Percentiles rank a stretch among this genome's conserved stretches.
Evolutionary conservation across 2,329 filamentous ascomycete genomes (phyloP).

Genomic region (Fusarium keratoplasticum): DNA sequence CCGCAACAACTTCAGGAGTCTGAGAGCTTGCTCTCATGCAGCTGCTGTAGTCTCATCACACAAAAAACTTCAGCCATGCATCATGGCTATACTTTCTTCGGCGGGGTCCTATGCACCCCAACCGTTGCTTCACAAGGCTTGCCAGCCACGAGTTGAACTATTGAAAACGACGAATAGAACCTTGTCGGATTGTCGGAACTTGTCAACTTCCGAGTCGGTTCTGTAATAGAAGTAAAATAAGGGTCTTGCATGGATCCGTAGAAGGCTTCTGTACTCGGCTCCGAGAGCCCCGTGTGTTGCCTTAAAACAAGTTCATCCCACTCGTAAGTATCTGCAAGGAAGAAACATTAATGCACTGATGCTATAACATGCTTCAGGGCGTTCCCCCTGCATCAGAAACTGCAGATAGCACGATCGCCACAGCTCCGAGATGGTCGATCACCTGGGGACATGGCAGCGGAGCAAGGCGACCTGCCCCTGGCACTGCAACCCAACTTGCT

Average conservation of each 20-base stretch:
- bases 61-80: background rate
- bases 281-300: background rate
- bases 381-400: slow-evolving; percentile 30
- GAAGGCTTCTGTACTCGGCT: background rate
- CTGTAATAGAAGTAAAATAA: slow-evolving; percentile 4
- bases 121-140: slow-evolving; percentile 17
- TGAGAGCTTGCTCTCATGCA: background rate
- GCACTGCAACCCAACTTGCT: slow-evolving; percentile 26
- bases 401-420: slow-evolving; percentile 20
- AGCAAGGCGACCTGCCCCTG: slow-evolving; percentile 21
- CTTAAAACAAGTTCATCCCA: background rate
- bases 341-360: slow-evolving; percentile 11
- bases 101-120: slow-evolving; percentile 27
- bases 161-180: background rate
- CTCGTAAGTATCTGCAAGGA: slow-evolving; percentile 21
- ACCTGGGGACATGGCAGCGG: slow-evolving; percentile 3
- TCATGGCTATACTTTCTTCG: background rate
- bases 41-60: slow-evolving; percentile 3
- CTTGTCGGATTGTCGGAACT: slow-evolving; percentile 14
- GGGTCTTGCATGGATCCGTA: background rate
- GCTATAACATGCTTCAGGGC: slow-evolving; percentile 21
- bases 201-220: slow-evolving; percentile 1
- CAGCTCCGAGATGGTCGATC: slow-evolving; percentile 13
- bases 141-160: slow-evolving; percentile 5
- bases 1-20: background rate